phyloP scores from a whole-genome alignment of 1,284 basidiomycete genomes.

The Cutaneotrichosporon spelunceum region DNA sequence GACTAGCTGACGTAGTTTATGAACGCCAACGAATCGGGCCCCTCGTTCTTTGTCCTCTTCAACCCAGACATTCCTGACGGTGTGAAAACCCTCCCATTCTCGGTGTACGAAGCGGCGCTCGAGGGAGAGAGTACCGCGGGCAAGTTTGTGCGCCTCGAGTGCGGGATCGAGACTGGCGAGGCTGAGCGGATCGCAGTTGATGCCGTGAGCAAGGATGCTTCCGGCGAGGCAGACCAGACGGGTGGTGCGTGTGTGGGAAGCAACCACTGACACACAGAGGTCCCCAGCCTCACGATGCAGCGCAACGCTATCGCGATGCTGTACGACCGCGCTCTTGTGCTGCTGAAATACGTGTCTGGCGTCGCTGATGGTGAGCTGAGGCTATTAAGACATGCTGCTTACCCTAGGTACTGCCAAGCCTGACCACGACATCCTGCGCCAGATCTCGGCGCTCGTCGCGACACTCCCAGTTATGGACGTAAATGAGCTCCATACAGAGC shows the following conservation, averaged over 20 bases:
- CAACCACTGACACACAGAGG: constrained; percentile 58
- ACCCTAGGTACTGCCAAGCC: constrained; percentile 61
- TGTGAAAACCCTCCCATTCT: constrained; percentile 70
- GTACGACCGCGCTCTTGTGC: constrained; percentile 77
- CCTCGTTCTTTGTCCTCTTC: constrained; percentile 55
- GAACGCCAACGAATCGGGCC: constrained; percentile 50
- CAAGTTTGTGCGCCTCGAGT: constrained; percentile 68
- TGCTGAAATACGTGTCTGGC: constrained; percentile 75
- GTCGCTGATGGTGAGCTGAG: constrained; percentile 64
- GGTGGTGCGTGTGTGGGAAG: constrained; percentile 35
- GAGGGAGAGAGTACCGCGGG: constrained; percentile 56
- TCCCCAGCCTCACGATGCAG: constrained; percentile 84
- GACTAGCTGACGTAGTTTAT: constrained; percentile 50
- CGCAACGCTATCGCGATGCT: constrained; percentile 94
- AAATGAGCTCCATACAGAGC: constrained; percentile 73
- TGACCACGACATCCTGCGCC: constrained; percentile 77
- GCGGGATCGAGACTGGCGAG: constrained; percentile 87
- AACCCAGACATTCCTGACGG: constrained; percentile 40
- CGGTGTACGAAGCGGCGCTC: constrained; percentile 82
- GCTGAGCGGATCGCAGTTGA: constrained; percentile 98
- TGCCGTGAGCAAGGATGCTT: constrained; percentile 77
- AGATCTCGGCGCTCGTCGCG: constrained; percentile 78
- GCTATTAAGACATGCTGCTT: background rate
- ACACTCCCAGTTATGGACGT: constrained; percentile 81
- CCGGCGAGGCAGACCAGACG: constrained; percentile 62